A percentile compares a stretch with the other conserved stretches of the same genome.
Evolutionary conservation across 108 stramenopile species (phyloP).

Genomic region (Skeletonema costatum): DNA sequence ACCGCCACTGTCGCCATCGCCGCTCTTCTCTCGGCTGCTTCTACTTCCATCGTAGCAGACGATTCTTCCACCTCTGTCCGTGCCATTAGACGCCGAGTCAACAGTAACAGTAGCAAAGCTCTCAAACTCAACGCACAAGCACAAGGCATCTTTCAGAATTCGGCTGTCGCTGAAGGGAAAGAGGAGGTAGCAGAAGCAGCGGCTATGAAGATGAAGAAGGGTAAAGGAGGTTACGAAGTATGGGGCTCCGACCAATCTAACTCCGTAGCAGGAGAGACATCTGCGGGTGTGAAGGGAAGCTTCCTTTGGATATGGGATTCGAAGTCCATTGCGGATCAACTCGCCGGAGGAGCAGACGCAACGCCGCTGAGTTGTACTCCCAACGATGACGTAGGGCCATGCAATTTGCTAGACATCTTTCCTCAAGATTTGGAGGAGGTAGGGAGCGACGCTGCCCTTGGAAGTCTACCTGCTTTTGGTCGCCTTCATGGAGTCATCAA

Average conservation of each 20-base stretch:
- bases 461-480: constrained; percentile 21
- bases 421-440: constrained; percentile 11
- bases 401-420: constrained; percentile 34
- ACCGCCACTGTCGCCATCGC: too few species aligned
- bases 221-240: constrained; percentile 19
- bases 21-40: too few species aligned
- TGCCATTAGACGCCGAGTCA: too few species aligned
- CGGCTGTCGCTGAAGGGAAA: too few species aligned
- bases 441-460: neutral
- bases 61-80: too few species aligned
- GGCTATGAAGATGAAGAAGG: too few species aligned
- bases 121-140: too few species aligned
- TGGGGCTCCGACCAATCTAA: constrained; percentile 49
- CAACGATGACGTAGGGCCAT: constrained; percentile 10
- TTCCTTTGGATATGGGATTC: constrained; percentile 41
- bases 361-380: constrained; percentile 24
- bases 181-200: too few species aligned
- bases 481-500: constrained; percentile 29
- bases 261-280: constrained; percentile 6
- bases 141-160: too few species aligned
- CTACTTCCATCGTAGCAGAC: too few species aligned
- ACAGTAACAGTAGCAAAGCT: too few species aligned
- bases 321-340: neutral
- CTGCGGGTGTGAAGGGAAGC: constrained; percentile 16
- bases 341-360: neutral